A percentile compares a stretch with the other conserved stretches of the same genome.
phyloP scores from a whole-genome alignment of 129 eudicot genomes.

The Flaveria brownii region DNA sequence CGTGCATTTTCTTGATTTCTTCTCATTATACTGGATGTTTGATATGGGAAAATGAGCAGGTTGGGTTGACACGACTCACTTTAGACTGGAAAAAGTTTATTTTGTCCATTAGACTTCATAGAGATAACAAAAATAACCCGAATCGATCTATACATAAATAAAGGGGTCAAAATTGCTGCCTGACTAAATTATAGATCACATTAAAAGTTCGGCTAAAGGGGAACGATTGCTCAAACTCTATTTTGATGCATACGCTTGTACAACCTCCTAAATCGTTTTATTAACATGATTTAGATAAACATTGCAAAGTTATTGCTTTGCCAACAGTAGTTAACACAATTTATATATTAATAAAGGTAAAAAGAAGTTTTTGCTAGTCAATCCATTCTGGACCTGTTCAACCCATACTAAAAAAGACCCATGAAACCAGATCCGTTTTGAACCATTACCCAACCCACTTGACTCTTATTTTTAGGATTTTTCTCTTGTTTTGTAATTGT shows the following conservation, averaged over 20 bases:
- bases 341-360: too few species aligned
- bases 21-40: conserved; percentile 23
- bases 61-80: conserved; percentile 16
- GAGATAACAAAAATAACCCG: background rate
- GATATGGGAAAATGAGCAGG: background rate
- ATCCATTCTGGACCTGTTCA: background rate
- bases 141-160: background rate
- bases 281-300: too few species aligned
- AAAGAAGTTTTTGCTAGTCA: background rate
- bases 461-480: conserved; percentile 1
- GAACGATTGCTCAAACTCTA: background rate
- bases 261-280: too few species aligned
- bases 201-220: background rate
- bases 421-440: background rate
- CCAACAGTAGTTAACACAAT: background rate
- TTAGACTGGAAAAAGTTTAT: background rate
- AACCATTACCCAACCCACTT: conserved; percentile 2
- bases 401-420: background rate
- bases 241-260: background rate
- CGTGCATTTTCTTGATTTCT: conserved; percentile 23
- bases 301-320: background rate
- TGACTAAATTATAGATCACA: background rate
- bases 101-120: background rate
- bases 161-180: background rate
- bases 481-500: background rate